Evolutionary conservation across 352 stramenopile species (phyloP), one percentile per base, ranked within the genome.

Genomic region (Phytopythium oedochilum): DNA sequence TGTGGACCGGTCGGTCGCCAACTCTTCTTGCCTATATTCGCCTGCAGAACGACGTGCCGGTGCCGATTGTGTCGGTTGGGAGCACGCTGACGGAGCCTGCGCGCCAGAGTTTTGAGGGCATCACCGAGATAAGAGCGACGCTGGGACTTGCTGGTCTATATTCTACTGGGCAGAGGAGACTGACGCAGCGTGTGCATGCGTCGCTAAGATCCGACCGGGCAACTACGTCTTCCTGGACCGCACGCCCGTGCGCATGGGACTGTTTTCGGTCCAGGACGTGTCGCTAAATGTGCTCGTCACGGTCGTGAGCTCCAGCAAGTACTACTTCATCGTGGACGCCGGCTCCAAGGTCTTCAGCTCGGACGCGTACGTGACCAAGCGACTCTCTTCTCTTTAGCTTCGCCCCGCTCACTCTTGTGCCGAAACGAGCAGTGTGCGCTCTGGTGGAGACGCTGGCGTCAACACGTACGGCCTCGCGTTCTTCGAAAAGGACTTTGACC

Each of bases 211-310:
- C 49, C 81, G 78, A 8, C 76, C 78, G 14, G 81, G 78, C 28
- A 91, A 89, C 63, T 89, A 88, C 42, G 71, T 89, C 11, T 91
- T 91, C 50, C 57, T 87, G 14, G 81, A 91, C 52, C 81, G 81
- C 51, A 91, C 81, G 18, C 81, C 81, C 7, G 72, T 91, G 28
- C 68, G 72, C 35, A 89, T 87, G 42, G 81, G 81, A 1, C 47
- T 89, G 14, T 83, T 73, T 46, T 76, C 63, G 15, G 64, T 88
- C 47, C 56, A 86, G 55, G 66, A 88, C 51, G 74, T 91, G 10
- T 72, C 78, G 17, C 62, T 91, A 20, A 67, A 64, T 5, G 66
- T 92, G 50, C 47, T 88, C 3, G 65, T 67, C 3, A 92, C 78
- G 6, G 78, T 91, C 26, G 78, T 92, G 47, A 92, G 78, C 57